These are phyloP conservation scores for Fusarium bactridioides DNA, from an alignment of 2,329 filamentous ascomycete species.

Conservation along the genomic window DNA sequence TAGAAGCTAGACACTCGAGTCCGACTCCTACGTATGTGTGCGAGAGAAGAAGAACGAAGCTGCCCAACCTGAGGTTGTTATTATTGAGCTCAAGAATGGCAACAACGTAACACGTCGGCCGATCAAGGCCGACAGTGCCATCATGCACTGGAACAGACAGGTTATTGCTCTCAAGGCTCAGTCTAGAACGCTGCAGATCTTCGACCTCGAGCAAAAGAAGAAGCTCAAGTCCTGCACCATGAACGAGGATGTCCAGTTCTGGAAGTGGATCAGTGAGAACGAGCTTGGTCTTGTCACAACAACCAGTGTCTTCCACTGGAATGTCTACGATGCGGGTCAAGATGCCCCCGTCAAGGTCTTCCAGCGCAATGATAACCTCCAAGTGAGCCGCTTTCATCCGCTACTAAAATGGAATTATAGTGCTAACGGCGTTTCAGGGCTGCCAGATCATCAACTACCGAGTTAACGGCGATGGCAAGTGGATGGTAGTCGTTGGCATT, in stretches of 20 bases:
- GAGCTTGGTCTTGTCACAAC: slow-evolving; percentile 91
- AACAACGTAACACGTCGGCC: slow-evolving; percentile 94
- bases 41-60: slow-evolving; percentile 90
- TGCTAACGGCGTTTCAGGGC: slow-evolving; percentile 61
- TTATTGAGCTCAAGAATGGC: slow-evolving; percentile 95
- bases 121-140: slow-evolving; percentile 99
- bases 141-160: slow-evolving; percentile 98
- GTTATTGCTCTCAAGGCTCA: slow-evolving; percentile 97
- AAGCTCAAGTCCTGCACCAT: slow-evolving; percentile 97
- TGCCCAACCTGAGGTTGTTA: slow-evolving; percentile 91
- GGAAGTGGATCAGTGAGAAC: slow-evolving; percentile 97
- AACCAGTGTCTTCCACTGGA: slow-evolving; percentile 94
- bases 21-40: slow-evolving; percentile 94
- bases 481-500: slow-evolving; percentile 98
- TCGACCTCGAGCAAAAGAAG: slow-evolving; percentile 89
- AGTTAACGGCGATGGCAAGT: slow-evolving; percentile 93
- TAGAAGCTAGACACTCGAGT: slow-evolving; percentile 84
- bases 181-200: slow-evolving; percentile 94
- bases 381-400: slow-evolving; percentile 61
- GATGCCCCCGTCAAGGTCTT: slow-evolving; percentile 87
- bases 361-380: slow-evolving; percentile 90
- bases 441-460: slow-evolving; percentile 99
- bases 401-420: background rate
- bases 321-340: slow-evolving; percentile 87
- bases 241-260: slow-evolving; percentile 97